Evolutionary conservation across 768 basidiomycete species (phyloP).

Genomic region (Gloeophyllum trabeum): DNA sequence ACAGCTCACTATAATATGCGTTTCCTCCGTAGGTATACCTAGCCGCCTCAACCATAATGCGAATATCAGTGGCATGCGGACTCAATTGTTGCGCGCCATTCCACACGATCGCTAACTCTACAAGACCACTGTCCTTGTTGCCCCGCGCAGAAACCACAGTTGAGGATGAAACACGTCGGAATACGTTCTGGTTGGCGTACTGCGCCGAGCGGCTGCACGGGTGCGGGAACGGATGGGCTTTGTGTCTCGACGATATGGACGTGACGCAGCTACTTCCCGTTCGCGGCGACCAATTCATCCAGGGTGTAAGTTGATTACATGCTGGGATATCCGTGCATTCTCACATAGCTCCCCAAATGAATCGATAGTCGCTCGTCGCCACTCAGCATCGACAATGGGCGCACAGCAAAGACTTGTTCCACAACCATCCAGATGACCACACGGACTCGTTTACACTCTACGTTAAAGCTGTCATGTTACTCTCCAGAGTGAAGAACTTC

Average conservation of each 20-base stretch:
- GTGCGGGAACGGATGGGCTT: constrained; percentile 60
- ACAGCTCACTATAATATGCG: no score
- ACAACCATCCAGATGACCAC: constrained; percentile 45
- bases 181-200: constrained; percentile 68
- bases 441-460: constrained; percentile 66
- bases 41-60: no score
- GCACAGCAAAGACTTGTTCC: constrained; percentile 47
- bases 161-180: constrained; percentile 64
- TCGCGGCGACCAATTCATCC: constrained; percentile 45
- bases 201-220: constrained; percentile 57
- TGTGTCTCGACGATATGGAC: constrained; percentile 63
- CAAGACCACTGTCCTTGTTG: constrained; percentile 45
- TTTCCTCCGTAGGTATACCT: no score
- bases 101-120: constrained; percentile 46
- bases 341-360: no score
- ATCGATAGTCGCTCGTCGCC: constrained; percentile 31
- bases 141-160: constrained; percentile 45
- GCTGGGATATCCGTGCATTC: constrained; percentile 1
- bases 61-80: no score
- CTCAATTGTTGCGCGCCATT: constrained; percentile 61
- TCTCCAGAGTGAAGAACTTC: constrained; percentile 52
- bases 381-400: constrained; percentile 57
- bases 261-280: constrained; percentile 65
- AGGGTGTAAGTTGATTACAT: constrained; percentile 30
- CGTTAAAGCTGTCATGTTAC: constrained; percentile 55